Evolutionary conservation across 768 basidiomycete species (phyloP).

Genomic region (Naganishia randhawae): DNA sequence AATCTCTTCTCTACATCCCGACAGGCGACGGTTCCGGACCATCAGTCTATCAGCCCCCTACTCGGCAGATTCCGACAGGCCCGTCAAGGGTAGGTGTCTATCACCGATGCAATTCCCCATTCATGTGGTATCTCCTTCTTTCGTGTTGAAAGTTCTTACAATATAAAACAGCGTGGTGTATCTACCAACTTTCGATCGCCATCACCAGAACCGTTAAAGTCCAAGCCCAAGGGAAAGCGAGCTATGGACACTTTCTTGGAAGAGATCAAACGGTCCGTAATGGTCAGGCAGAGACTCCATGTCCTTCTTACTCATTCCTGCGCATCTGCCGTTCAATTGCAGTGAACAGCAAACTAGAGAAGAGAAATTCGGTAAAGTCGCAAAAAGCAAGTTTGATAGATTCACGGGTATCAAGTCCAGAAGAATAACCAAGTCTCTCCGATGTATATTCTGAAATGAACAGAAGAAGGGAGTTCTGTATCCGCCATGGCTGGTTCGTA

Average conservation of each 20-base stretch:
- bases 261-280: slow-evolving; percentile 75
- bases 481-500: slow-evolving; percentile 80
- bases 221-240: slow-evolving; percentile 83
- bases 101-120: no score
- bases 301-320: slow-evolving; percentile 16
- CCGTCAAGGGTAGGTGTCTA: neutral
- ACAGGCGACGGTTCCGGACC: slow-evolving; percentile 8
- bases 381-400: slow-evolving; percentile 38
- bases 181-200: slow-evolving; percentile 51
- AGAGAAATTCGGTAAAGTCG: slow-evolving; percentile 60
- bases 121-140: neutral
- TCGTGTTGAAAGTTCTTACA: neutral
- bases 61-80: slow-evolving; percentile 24
- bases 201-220: slow-evolving; percentile 54
- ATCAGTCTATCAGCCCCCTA: slow-evolving; percentile 30
- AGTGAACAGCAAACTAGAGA: slow-evolving; percentile 84
- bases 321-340: slow-evolving; percentile 53
- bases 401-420: neutral
- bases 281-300: slow-evolving; percentile 43
- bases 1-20: neutral
- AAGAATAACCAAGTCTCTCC: neutral
- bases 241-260: slow-evolving; percentile 95
- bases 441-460: neutral
- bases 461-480: slow-evolving; percentile 62
- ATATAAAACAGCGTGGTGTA: slow-evolving; percentile 8